Evolutionary conservation across 2,329 filamentous ascomycete genomes (phyloP).

Genomic region (Acephala macrosclerotiorum): DNA sequence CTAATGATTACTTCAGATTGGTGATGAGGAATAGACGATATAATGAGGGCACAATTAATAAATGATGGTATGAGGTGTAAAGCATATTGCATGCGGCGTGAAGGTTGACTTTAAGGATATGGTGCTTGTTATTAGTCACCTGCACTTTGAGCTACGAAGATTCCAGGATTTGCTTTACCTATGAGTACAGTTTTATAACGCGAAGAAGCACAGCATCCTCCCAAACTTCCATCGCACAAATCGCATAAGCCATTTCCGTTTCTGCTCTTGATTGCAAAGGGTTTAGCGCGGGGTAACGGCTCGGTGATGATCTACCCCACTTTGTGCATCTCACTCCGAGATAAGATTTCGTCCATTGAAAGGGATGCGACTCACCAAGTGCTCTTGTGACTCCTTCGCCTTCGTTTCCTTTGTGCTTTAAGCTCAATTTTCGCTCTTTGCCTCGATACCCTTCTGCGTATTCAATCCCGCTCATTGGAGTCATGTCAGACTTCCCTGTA

Average conservation of each 20-base stretch:
- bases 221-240: conserved; percentile 18
- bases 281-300: conserved; percentile 37
- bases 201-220: conserved; percentile 27
- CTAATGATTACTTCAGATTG: conserved; percentile 62
- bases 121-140: conserved; percentile 26
- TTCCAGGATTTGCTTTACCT: conserved; percentile 14
- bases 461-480: neutral
- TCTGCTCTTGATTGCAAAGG: conserved; percentile 19
- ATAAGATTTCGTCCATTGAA: conserved; percentile 23
- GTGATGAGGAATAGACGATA: conserved; percentile 64
- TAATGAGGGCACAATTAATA: conserved; percentile 33
- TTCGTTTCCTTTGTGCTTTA: conserved; percentile 23
- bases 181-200: conserved; percentile 26
- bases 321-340: conserved; percentile 22
- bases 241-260: neutral
- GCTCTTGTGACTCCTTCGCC: conserved; percentile 7
- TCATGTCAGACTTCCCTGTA: conserved; percentile 48
- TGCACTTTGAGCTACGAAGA: conserved; percentile 10
- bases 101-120: conserved; percentile 43
- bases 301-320: conserved; percentile 24
- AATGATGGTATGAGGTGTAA: conserved; percentile 38
- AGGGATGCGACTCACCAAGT: conserved; percentile 16
- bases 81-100: conserved; percentile 42
- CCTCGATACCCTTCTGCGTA: neutral
- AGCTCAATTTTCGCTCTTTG: neutral